Evolutionary conservation across 2,329 filamentous ascomycete genomes (phyloP), one percentile per base, ranked within the genome.

Genomic region (Fusarium albidum): DNA sequence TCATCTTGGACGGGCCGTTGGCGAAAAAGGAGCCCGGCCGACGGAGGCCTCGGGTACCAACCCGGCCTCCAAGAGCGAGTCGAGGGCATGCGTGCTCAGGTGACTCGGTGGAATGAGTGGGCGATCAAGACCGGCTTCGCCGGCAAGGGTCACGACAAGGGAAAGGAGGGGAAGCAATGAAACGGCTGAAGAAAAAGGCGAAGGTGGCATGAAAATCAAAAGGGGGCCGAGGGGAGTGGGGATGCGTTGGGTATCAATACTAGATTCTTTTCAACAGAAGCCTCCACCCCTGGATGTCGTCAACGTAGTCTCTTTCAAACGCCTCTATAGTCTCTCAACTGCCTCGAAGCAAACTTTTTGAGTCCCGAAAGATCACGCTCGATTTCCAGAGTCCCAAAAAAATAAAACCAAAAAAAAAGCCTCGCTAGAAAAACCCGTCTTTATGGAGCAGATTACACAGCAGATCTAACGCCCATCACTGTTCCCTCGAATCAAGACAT

Each of bases 11-110:
- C 31, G 75, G 78, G 49, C 60, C 59, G 10, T 61, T 67, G 38
- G 77, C 77, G 6, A 68, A 69, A 57, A 72, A 60, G n/a, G 56
- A 58, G 64, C 6, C 68, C 74, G 2, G 70, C 68, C 27, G 69
- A 77, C 9, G 77, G 77, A 1, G 77, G 77, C 0, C 55, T 81
- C 25, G 78, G 75, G 10, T 79, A 79, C 42, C 49, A 46, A 40
- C 69, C n/a, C 66, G 4, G 67, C 68, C 8, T 73, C 68, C 38
- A 75, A 65, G 10, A 75, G 72, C 5, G n/a, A n/a, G 52, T 80
- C 17, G 75, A 79, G 58, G 77, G 76, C 1, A 61, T 79, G 18
- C 75, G 72, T 44, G 69, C 72, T 61, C 70, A 76, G 59, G 48
- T 79, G 10, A 59, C 64, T 6, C 68, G 73, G 10, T 79, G 74